Evolutionary conservation across 1,284 basidiomycete genomes (phyloP).

Genomic region (Paramarasmius palmivorus): DNA sequence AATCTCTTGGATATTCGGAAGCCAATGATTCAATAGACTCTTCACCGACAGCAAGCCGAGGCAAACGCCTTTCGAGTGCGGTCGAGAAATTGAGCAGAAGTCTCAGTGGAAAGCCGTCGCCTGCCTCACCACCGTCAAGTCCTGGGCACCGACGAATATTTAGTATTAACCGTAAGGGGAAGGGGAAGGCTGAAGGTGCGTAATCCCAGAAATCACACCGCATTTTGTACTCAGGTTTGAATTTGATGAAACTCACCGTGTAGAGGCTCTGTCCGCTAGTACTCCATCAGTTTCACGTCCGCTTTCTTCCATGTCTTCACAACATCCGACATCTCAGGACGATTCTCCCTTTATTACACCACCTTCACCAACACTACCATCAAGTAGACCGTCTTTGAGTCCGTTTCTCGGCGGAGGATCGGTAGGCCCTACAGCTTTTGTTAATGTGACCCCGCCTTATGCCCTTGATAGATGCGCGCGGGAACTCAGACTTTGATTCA

Average conservation of each 20-base stretch:
- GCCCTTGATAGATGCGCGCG: conserved; percentile 62
- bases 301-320: conserved; percentile 28
- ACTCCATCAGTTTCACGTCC: conserved; percentile 32
- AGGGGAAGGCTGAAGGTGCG: conserved; percentile 30
- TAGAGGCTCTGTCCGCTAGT: conserved; percentile 21
- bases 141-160: conserved; percentile 52
- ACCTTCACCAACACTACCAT: conserved; percentile 56
- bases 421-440: conserved; percentile 40
- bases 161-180: conserved; percentile 54
- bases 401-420: conserved; percentile 67
- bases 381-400: conserved; percentile 43
- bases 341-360: conserved; percentile 80
- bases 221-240: too few species aligned
- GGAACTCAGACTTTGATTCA: conserved; percentile 86
- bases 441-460: conserved; percentile 15
- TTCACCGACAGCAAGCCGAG: conserved; percentile 29
- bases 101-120: conserved; percentile 38
- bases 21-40: conserved; percentile 17
- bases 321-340: conserved; percentile 34
- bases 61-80: conserved; percentile 45
- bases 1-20: conserved; percentile 25
- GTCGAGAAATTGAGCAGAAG: conserved; percentile 59
- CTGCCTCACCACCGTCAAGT: conserved; percentile 27
- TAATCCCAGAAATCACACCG: not conserved
- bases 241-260: not conserved